Conservation (phyloP, 768 basidiomycete species). For the Nidularia sp. region DNA sequence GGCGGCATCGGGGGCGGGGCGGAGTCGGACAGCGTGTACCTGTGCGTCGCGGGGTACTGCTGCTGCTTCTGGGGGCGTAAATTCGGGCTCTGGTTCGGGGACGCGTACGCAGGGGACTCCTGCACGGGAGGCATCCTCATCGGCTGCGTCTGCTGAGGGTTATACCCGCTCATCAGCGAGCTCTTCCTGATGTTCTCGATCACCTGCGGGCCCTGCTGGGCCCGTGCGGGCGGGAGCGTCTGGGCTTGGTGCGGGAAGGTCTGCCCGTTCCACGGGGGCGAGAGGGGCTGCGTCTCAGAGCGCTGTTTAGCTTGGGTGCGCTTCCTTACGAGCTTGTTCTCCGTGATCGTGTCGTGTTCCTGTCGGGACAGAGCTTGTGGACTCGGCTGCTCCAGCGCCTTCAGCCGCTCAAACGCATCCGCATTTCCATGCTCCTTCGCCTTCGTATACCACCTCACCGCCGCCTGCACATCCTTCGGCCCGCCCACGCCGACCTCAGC, state of each 20-base stretch:
- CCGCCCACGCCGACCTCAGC: slow-evolving; percentile 89
- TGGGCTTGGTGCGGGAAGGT: slow-evolving; percentile 15
- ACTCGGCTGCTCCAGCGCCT: slow-evolving; percentile 57
- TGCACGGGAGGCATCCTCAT: background rate
- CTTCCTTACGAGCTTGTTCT: slow-evolving; percentile 76
- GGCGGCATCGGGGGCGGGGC: slow-evolving; percentile 14
- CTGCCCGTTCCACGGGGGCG: slow-evolving; percentile 19
- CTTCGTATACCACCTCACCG: slow-evolving; percentile 74
- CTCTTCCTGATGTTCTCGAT: slow-evolving; percentile 48
- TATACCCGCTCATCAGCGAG: slow-evolving; percentile 23
- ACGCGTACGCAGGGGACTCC: background rate
- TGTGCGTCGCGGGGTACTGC: slow-evolving; percentile 31
- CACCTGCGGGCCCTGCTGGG: slow-evolving; percentile 3
- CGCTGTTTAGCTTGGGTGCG: slow-evolving; percentile 69
- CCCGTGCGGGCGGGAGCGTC: no score
- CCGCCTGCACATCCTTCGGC: slow-evolving; percentile 52
- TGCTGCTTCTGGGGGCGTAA: slow-evolving; percentile 11
- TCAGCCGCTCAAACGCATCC: slow-evolving; percentile 74
- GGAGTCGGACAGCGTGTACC: slow-evolving; percentile 43
- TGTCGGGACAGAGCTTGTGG: slow-evolving; percentile 68
- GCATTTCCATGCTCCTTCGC: slow-evolving; percentile 75
- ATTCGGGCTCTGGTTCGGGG: background rate
- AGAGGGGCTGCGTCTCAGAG: slow-evolving; percentile 18
- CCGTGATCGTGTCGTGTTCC: slow-evolving; percentile 79
- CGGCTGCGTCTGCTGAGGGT: background rate